Evolutionary conservation across 441 rosid species (phyloP).

Genomic region (Populus tomentosa): DNA sequence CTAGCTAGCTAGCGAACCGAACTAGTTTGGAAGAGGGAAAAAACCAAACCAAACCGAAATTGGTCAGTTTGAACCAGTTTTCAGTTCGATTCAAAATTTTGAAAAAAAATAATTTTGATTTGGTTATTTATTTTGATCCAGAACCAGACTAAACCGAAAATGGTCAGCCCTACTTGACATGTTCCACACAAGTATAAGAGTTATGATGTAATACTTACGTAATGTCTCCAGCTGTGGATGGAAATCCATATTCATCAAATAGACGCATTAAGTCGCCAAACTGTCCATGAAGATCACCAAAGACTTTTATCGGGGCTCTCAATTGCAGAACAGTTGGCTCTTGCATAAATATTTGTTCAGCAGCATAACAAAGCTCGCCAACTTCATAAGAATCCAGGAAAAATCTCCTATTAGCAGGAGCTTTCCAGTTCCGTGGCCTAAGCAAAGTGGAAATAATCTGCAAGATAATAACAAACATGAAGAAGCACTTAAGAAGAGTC

Average conservation of each 20-base stretch:
- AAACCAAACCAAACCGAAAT: too few species aligned
- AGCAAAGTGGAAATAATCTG: conserved; percentile 90
- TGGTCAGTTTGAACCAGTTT: too few species aligned
- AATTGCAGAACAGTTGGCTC: conserved; percentile 97
- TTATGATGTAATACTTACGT: conserved; percentile 56
- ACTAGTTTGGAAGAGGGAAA: too few species aligned
- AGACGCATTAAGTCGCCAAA: conserved; percentile 99
- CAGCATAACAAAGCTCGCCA: conserved; percentile 97
- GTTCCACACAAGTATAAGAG: background rate
- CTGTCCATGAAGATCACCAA: conserved; percentile 93
- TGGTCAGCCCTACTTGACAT: background rate
- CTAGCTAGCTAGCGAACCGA: too few species aligned
- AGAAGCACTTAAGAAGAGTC: background rate
- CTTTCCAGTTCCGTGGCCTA: conserved; percentile 96
- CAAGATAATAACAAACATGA: conserved; percentile 28
- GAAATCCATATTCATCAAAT: conserved; percentile 95
- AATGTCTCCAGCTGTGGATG: conserved; percentile 97
- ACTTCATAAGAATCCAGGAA: conserved; percentile 98
- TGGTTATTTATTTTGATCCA: too few species aligned
- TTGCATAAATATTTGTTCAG: conserved; percentile 94
- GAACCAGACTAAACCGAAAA: too few species aligned
- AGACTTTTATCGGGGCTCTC: conserved; percentile 88
- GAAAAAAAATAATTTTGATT: too few species aligned
- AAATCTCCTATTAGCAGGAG: conserved; percentile 87
- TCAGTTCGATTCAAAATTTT: too few species aligned